Percentiles rank a stretch among this genome's conserved stretches.
These are phyloP conservation scores for Metarhizium humberi DNA, from an alignment of 2,329 filamentous ascomycete genomes.

Conservation along the genomic window DNA sequence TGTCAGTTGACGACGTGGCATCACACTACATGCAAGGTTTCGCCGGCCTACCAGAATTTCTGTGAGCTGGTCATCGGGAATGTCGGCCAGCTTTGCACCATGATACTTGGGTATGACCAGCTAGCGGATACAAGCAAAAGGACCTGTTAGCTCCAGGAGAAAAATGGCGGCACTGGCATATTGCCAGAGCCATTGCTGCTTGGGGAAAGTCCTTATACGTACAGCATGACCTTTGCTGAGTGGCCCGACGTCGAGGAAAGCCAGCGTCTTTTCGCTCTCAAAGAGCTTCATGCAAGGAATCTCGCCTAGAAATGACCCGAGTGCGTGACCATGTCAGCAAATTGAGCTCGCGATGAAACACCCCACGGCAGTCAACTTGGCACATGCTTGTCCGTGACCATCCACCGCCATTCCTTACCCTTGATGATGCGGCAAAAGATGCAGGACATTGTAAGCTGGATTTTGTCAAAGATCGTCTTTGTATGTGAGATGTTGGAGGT, in stretches of 20 bases:
- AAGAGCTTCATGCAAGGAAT: constrained; percentile 96
- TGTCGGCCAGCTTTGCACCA: constrained; percentile 82
- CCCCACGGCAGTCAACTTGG: background rate
- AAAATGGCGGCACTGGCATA: background rate
- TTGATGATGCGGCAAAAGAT: constrained; percentile 99
- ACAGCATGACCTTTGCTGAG: constrained; percentile 84
- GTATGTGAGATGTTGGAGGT: background rate
- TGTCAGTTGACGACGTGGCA: background rate
- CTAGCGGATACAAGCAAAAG: constrained; percentile 31
- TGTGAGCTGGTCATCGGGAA: constrained; percentile 76
- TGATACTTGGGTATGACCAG: constrained; percentile 95
- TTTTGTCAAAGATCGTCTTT: background rate
- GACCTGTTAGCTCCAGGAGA: background rate
- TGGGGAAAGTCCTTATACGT: constrained; percentile 22
- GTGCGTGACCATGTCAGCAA: background rate
- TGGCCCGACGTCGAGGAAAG: constrained; percentile 93
- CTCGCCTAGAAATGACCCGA: constrained; percentile 53
- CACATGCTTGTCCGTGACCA: background rate
- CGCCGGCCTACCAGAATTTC: constrained; percentile 64
- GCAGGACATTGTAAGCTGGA: constrained; percentile 39
- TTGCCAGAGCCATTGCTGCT: background rate
- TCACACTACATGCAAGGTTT: background rate
- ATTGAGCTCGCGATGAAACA: background rate
- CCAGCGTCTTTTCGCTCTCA: constrained; percentile 86
- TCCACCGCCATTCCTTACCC: constrained; percentile 38